Evolutionary conservation across 495 filamentous ascomycete species (phyloP).

Genomic region (Darksidea phi): DNA sequence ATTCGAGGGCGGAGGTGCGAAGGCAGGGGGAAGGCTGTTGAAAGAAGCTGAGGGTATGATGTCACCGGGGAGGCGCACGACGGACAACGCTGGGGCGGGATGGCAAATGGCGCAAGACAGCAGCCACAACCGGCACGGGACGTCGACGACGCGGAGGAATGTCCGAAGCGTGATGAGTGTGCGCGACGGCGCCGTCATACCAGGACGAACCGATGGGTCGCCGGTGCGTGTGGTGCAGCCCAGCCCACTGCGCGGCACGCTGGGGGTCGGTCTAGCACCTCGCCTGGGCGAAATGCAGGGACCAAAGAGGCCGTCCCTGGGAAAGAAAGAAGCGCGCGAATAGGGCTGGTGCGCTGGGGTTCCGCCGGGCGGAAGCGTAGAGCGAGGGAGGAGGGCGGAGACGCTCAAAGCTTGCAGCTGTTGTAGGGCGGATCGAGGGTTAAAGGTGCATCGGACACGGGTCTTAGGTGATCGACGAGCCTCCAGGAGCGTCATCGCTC

Average conservation of each 20-base stretch:
- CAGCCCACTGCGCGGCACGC: neutral
- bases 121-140: too few relatives aligned
- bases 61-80: too few relatives aligned
- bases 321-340: neutral
- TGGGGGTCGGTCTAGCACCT: neutral
- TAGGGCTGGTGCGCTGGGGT: slow-evolving; percentile 12
- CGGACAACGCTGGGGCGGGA: too few relatives aligned
- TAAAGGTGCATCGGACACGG: neutral
- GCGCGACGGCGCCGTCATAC: too few relatives aligned
- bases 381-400: slow-evolving; percentile 8
- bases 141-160: too few relatives aligned
- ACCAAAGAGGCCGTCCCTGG: neutral
- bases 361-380: neutral
- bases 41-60: too few relatives aligned
- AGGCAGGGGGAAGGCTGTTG: too few relatives aligned
- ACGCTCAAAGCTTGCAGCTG: neutral
- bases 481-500: neutral
- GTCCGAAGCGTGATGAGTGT: too few relatives aligned
- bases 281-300: slow-evolving; percentile 2
- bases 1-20: too few relatives aligned
- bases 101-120: too few relatives aligned
- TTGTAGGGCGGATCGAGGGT: slow-evolving; percentile 2
- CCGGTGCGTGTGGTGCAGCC: neutral
- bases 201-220: too few relatives aligned
- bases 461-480: neutral